Evolutionary conservation across 2,329 filamentous ascomycete species (phyloP).

Genomic region (Neonectria punicea): DNA sequence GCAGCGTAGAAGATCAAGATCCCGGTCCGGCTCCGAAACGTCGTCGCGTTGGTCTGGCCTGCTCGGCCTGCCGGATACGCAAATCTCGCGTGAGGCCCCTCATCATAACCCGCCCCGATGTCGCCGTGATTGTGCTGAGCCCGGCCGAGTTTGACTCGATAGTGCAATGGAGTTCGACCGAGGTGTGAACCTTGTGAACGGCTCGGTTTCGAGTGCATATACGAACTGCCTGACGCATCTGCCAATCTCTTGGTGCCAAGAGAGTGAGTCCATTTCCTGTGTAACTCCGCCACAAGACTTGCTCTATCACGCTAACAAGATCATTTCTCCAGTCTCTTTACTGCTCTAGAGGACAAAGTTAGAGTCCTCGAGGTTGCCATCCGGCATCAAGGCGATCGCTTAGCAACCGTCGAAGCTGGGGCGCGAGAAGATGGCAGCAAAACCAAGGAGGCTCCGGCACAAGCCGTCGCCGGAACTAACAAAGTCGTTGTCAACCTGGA

Average conservation of each 20-base stretch:
- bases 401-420: conserved; percentile 5
- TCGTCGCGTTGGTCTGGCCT: conserved; percentile 16
- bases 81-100: conserved; percentile 14
- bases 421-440: neutral
- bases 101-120: neutral
- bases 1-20: conserved; percentile 1
- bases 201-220: conserved; percentile 27
- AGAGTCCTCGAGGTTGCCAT: conserved; percentile 12
- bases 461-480: neutral
- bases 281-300: too few species aligned
- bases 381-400: conserved; percentile 16
- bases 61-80: conserved; percentile 15
- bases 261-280: conserved; percentile 20
- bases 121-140: neutral
- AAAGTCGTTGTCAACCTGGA: conserved; percentile 18
- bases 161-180: conserved; percentile 28
- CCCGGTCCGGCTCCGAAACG: neutral
- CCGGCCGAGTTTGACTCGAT: neutral
- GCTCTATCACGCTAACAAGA: neutral
- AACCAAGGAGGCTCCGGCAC: neutral
- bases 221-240: conserved; percentile 23
- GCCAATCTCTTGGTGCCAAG: conserved; percentile 22
- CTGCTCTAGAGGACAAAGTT: conserved; percentile 23
- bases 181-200: conserved; percentile 21
- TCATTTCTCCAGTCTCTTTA: conserved; percentile 8